These are phyloP conservation scores for Globisporangium acanthophoron DNA, from an alignment of 352 stramenopile genomes.

Conservation along the genomic window DNA sequence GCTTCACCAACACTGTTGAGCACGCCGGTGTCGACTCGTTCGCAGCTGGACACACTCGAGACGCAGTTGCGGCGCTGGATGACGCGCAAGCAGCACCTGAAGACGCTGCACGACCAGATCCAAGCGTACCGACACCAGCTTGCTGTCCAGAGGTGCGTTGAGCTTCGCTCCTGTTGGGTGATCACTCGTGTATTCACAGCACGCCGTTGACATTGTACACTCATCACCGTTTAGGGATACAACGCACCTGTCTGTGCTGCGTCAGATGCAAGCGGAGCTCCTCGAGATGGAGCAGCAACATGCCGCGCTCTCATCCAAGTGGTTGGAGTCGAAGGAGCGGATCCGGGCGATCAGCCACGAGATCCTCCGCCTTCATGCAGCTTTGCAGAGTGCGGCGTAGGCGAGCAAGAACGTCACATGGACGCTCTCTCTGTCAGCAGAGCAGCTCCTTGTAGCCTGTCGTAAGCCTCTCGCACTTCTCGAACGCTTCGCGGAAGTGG, in stretches of 20 bases:
- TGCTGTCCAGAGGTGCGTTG: constrained; percentile 1
- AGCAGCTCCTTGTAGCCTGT: constrained; percentile 22
- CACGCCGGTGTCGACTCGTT: not conserved
- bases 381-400: constrained; percentile 4
- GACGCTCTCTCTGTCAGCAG: not conserved
- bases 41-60: constrained; percentile 12
- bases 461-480: constrained; percentile 19
- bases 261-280: constrained; percentile 7
- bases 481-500: constrained; percentile 28
- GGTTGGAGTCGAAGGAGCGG: constrained; percentile 9
- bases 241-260: not conserved
- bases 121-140: not conserved
- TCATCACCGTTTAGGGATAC: not conserved
- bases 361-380: constrained; percentile 6
- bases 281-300: constrained; percentile 11
- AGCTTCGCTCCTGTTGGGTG: too few relatives aligned
- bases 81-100: constrained; percentile 6
- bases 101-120: constrained; percentile 5
- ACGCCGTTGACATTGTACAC: not conserved
- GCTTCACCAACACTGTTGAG: not conserved
- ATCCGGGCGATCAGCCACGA: constrained; percentile 6
- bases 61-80: constrained; percentile 7
- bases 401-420: not conserved
- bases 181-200: not conserved
- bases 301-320: constrained; percentile 1